Base-by-base conservation (phyloP, 2,329 filamentous ascomycete species). In the Paraphaeosphaeria sporulosa region DNA sequence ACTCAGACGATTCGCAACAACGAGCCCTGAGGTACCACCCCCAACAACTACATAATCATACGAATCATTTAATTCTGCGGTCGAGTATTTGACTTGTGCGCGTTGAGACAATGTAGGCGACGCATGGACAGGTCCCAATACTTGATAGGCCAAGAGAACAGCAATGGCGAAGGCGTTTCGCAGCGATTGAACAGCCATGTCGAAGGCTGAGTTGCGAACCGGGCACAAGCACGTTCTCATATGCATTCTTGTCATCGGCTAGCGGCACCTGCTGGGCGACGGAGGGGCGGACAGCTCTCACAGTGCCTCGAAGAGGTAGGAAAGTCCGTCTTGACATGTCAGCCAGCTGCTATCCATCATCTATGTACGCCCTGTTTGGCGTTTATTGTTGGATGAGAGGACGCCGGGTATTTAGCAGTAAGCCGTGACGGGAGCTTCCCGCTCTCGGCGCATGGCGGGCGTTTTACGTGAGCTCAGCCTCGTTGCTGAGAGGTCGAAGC, bases 41-140 rank as follows among this genome's bases (percentile, higher is more conserved):
- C 66, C 63, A n/a, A 65, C 53, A 13, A 68, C 52, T 15, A 68
- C 53, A 36, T 65, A 68, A 42, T 68, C 66, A 32, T 63, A 60
- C 5, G 64, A 59, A 10, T 58, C 42, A 8, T 47, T 27, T 25
- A 58, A 38, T 4, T 53, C 55, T 15, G 21, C 15, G 15, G 42
- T 21, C n/a, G 55, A 52, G 13, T 50, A 30, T 40, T 58, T 53
- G 38, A 52, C 55, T 38, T 58, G 48, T 8, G 55, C 55, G 19
- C 49, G 17, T 12, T 15, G 13, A 10, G 19, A 23, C n/a, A 53
- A 46, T 13, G 25, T 36, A 15, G 48, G 47, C 19, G 42, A 32
- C n/a, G 55, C 40, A 21, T 47, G 19, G 6, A 21, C 38, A 12
- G 12, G 19, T n/a, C 19, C 40, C 13, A 44, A 25, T 3, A 58